A percentile compares a stretch with the other conserved stretches of the same genome.
Conservation (phyloP, 1,284 basidiomycete species). For the Clitocybe nebularis region DNA sequence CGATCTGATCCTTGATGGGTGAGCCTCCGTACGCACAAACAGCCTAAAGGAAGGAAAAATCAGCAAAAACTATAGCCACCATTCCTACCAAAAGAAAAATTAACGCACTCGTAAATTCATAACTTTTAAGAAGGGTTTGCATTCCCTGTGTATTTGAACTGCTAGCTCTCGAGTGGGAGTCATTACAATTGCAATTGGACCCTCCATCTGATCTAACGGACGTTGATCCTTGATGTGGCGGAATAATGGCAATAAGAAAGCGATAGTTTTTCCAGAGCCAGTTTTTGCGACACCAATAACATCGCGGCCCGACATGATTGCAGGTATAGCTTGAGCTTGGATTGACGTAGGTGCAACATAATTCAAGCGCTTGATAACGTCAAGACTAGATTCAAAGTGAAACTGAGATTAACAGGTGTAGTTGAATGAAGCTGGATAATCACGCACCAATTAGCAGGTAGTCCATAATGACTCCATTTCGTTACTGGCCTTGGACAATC, state of each 20-base stretch:
- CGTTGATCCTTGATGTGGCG: slow-evolving; percentile 99
- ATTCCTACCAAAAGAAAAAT: slow-evolving; percentile 13
- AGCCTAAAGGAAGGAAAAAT: too few species aligned
- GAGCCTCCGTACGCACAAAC: slow-evolving; percentile 98
- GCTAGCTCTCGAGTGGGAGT: slow-evolving; percentile 97
- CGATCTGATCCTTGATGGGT: slow-evolving; percentile 98
- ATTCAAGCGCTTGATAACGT: slow-evolving; percentile 87
- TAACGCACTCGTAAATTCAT: slow-evolving; percentile 78
- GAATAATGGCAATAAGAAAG: slow-evolving; percentile 93
- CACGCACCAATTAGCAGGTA: slow-evolving; percentile 85
- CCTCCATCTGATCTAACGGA: slow-evolving; percentile 90
- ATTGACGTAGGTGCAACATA: slow-evolving; percentile 93
- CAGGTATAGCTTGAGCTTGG: slow-evolving; percentile 96
- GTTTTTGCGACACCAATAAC: slow-evolving; percentile 99
- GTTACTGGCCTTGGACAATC: slow-evolving; percentile 95
- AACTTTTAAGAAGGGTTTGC: slow-evolving; percentile 93
- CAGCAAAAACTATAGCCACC: slow-evolving; percentile 16
- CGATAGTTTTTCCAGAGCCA: slow-evolving; percentile 96
- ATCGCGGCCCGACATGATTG: slow-evolving; percentile 97
- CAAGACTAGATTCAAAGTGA: slow-evolving; percentile 54
- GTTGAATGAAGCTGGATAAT: slow-evolving; percentile 5
- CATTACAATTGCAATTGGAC: slow-evolving; percentile 94
- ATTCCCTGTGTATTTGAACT: slow-evolving; percentile 95
- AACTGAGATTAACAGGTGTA: slow-evolving; percentile 8
- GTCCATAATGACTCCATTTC: slow-evolving; percentile 97